Evolutionary conservation across 495 filamentous ascomycete species (phyloP).

Genomic region (Penicillium macrosclerotiorum): DNA sequence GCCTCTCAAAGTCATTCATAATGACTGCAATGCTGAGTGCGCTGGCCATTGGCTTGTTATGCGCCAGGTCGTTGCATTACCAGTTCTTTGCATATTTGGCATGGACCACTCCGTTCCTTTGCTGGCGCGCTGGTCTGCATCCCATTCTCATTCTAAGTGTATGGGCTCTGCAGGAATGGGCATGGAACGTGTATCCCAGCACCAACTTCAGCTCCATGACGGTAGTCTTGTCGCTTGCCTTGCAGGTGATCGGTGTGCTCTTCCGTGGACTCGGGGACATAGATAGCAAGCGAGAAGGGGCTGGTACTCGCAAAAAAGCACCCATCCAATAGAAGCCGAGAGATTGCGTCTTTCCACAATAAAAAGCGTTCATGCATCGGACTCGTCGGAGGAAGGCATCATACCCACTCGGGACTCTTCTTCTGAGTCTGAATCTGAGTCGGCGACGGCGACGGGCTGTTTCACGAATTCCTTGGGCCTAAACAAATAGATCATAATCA

Average conservation of each 20-base stretch:
- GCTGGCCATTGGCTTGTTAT: conserved; percentile 82
- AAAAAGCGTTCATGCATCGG: conserved; percentile 30
- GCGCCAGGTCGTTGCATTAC: conserved; percentile 89
- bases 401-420: conserved; percentile 76
- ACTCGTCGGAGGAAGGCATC: conserved; percentile 74
- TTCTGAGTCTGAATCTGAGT: conserved; percentile 51
- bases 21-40: conserved; percentile 76
- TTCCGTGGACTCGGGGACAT: conserved; percentile 21
- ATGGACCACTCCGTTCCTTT: conserved; percentile 86
- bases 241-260: conserved; percentile 55
- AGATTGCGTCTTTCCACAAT: background rate
- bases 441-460: conserved; percentile 38
- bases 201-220: conserved; percentile 72
- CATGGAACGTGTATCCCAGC: conserved; percentile 96
- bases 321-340: conserved; percentile 20
- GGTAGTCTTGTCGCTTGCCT: conserved; percentile 68
- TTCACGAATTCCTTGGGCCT: conserved; percentile 84
- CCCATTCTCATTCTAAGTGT: conserved; percentile 66
- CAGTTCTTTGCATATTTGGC: conserved; percentile 95
- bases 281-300: conserved; percentile 10
- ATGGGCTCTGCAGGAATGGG: conserved; percentile 91
- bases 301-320: conserved; percentile 12
- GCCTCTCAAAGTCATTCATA: conserved; percentile 71
- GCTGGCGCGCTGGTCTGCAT: conserved; percentile 78
- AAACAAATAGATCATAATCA: conserved; percentile 3